These are phyloP conservation scores for Neocatenulostroma microsporum DNA, from an alignment of 2,329 filamentous ascomycete species.

Conservation along the genomic window DNA sequence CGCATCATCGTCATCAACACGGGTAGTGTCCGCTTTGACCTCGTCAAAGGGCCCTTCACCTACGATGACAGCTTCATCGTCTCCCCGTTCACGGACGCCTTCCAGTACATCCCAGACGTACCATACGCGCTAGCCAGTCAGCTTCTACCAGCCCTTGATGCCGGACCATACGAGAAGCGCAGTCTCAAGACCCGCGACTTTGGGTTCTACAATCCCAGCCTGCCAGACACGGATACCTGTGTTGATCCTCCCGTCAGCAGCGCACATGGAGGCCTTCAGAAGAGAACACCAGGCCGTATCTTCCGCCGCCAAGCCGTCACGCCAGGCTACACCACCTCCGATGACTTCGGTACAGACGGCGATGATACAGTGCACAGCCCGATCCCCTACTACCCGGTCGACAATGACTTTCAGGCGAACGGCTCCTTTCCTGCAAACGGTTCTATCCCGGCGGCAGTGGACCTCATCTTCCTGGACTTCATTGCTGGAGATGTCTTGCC, in stretches of 20 bases:
- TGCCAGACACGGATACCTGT: conserved; percentile 40
- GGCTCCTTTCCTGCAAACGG: conserved; percentile 42
- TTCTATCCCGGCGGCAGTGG: conserved; percentile 39
- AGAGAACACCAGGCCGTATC: conserved; percentile 32
- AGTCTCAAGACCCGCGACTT: conserved; percentile 27
- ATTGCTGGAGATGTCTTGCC: conserved; percentile 31
- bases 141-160: conserved; percentile 40
- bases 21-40: conserved; percentile 53
- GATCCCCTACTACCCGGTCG: conserved; percentile 43
- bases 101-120: conserved; percentile 48
- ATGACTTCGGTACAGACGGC: conserved; percentile 51
- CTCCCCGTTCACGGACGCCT: conserved; percentile 48
- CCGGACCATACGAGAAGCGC: conserved; percentile 31
- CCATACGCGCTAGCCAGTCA: conserved; percentile 41
- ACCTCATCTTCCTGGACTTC: conserved; percentile 50
- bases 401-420: conserved; percentile 45
- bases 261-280: conserved; percentile 23
- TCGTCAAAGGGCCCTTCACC: conserved; percentile 57
- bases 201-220: conserved; percentile 26
- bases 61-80: conserved; percentile 48
- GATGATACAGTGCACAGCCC: conserved; percentile 48
- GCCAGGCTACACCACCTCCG: conserved; percentile 48
- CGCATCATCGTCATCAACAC: conserved; percentile 55
- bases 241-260: conserved; percentile 37
- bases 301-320: conserved; percentile 49